Percentiles rank a stretch among this genome's conserved stretches.
Evolutionary conservation across 2,329 filamentous ascomycete genomes (phyloP).

Genomic region (Fusarium sp.): DNA sequence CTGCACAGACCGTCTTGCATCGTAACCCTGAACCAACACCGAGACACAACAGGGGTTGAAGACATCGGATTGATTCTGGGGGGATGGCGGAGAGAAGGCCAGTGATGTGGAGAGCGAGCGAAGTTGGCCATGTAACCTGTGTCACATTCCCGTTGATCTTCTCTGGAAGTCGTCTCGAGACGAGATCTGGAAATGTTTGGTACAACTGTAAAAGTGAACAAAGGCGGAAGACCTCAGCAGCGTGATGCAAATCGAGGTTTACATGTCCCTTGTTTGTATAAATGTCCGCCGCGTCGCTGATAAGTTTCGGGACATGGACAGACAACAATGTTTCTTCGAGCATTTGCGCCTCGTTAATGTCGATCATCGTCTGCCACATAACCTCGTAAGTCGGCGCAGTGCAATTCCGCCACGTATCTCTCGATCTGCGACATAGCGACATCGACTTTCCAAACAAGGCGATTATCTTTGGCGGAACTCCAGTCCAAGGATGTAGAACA

Average conservation of each 20-base stretch:
- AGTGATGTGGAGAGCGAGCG: slow-evolving; percentile 24
- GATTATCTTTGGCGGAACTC: slow-evolving; percentile 33
- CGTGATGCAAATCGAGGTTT: slow-evolving; percentile 45
- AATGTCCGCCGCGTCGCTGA: not conserved
- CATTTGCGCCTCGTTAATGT: slow-evolving; percentile 32
- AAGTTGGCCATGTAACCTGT: slow-evolving; percentile 26
- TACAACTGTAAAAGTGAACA: slow-evolving; percentile 53
- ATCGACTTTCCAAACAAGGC: slow-evolving; percentile 36
- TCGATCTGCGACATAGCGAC: slow-evolving; percentile 34
- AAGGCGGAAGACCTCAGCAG: slow-evolving; percentile 53
- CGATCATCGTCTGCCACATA: slow-evolving; percentile 37
- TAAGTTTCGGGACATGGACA: slow-evolving; percentile 19
- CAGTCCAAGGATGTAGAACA: slow-evolving; percentile 36
- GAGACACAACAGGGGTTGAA: slow-evolving; percentile 19
- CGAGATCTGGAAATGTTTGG: slow-evolving; percentile 52
- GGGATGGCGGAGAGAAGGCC: slow-evolving; percentile 11
- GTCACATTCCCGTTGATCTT: slow-evolving; percentile 10
- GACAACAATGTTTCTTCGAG: slow-evolving; percentile 33
- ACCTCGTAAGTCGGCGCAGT: slow-evolving; percentile 29
- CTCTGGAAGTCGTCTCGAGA: slow-evolving; percentile 45
- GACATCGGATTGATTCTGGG: slow-evolving; percentile 19
- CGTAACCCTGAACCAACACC: slow-evolving; percentile 20
- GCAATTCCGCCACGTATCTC: slow-evolving; percentile 33
- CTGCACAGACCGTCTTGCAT: slow-evolving; percentile 7
- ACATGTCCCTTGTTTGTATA: slow-evolving; percentile 1